A percentile compares a stretch with the other conserved stretches of the same genome.
Conservation (phyloP, 129 eudicot genomes). For the Artemisia argyi region DNA sequence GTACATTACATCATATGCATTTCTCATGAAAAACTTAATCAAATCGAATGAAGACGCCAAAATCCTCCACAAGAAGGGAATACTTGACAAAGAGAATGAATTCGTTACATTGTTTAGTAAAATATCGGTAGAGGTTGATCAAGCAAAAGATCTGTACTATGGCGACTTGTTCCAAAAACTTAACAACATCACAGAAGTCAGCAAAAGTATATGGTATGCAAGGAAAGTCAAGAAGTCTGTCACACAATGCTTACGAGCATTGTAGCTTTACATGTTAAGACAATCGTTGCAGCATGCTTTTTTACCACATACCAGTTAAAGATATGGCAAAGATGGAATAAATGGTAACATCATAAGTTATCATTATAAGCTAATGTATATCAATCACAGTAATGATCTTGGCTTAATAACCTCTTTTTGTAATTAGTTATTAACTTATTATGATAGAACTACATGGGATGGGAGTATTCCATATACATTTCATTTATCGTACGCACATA, state of each 20-base stretch:
- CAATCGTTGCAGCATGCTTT: no score
- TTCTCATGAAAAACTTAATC: conserved; percentile 47
- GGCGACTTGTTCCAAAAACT: conserved; percentile 30
- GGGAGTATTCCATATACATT: no score
- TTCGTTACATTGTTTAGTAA: conserved; percentile 35
- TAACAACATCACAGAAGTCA: not conserved
- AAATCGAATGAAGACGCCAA: conserved; percentile 42
- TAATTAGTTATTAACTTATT: no score
- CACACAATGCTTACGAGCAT: conserved; percentile 6
- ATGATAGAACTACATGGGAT: no score
- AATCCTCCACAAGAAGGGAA: conserved; percentile 33
- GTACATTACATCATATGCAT: conserved; percentile 58
- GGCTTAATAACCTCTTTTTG: no score
- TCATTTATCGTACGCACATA: no score
- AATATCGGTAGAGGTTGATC: conserved; percentile 22
- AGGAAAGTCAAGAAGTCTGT: conserved; percentile 15
- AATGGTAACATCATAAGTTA: no score
- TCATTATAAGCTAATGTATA: no score
- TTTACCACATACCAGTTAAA: no score
- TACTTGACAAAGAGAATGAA: conserved; percentile 43
- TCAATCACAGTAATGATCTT: no score
- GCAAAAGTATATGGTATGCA: conserved; percentile 23
- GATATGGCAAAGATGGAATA: no score
- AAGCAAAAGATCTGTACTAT: conserved; percentile 42
- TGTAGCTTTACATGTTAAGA: not conserved